A percentile compares a stretch with the other conserved stretches of the same genome.
phyloP scores from a whole-genome alignment of 257 asterid genomes.

The Dorcoceras hygrometricum region DNA sequence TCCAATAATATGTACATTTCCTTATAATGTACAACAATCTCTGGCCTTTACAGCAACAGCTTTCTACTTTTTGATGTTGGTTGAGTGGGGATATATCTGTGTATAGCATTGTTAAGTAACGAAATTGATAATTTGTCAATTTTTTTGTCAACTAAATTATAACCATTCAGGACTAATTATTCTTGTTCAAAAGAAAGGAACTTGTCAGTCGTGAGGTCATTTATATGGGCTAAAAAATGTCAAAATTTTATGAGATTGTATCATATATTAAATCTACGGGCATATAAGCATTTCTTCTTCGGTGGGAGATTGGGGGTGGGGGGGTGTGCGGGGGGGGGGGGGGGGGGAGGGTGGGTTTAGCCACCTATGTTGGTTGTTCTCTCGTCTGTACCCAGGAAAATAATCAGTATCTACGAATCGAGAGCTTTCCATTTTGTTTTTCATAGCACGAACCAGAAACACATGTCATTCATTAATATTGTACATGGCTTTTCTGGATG shows the following conservation, averaged over 20 bases:
- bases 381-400: neutral
- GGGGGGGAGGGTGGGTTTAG: too few relatives aligned
- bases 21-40: neutral
- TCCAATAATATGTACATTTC: neutral
- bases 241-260: too few relatives aligned
- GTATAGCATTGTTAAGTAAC: neutral
- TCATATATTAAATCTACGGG: neutral
- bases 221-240: too few relatives aligned
- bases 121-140: neutral
- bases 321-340: too few relatives aligned
- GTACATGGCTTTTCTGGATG: conserved; percentile 3
- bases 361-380: neutral
- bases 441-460: neutral
- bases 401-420: neutral
- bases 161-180: neutral
- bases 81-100: neutral
- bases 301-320: too few relatives aligned
- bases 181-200: neutral
- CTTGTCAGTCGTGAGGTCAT: neutral
- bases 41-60: neutral
- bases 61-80: neutral
- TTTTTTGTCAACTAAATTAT: neutral
- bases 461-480: neutral
- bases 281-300: neutral
- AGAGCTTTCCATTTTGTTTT: neutral